Evolutionary conservation across 2,329 filamentous ascomycete genomes (phyloP), one percentile per base, ranked within the genome.

Genomic region (Fusarium austroafricanum): DNA sequence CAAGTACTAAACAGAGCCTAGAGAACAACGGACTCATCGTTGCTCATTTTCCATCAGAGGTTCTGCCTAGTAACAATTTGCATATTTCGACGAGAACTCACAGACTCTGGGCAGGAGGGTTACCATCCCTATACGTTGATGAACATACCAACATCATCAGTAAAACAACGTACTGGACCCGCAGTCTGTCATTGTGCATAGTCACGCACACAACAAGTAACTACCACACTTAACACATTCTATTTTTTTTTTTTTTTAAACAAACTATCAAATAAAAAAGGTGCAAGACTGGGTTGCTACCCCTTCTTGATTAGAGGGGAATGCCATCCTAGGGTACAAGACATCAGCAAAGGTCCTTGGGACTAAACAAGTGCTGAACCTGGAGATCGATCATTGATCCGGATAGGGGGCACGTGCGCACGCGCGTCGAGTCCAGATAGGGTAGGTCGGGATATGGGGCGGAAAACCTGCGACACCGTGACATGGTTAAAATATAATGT

Each of bases 241-340:
- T 69, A 69, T 70, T 55, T 69, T 63, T 60, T 50, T 43, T 69
- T 70, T 70, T 55, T 69, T 63, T 60, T 50, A 39, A 61, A 54
- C 42, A 61, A 70, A 64, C 67, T 70, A 70, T 67, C 65, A 65
- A 51, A 63, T 60, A 55, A 71, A 17, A 53, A 61, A 42, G 50
- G 50, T 40, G 51, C 40, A 67, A 53, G 40, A 64, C 61, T 71
- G 71, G 52, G 71, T 53, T 66, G 54, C 55, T 67, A 39, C 62
- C 61, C 61, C 67, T 66, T 63, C 55, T 56, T 43, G 35, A 31
- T 47, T 50, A 58, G 59, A 59, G 71, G 54, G 55, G 49, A 67
- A 59, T 57, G 67, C 71, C 72, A 73, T 74, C 72, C 72, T 74
- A 74, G 56, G 72, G 72, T 68, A 74, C 72, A 74, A 64, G 69